phyloP scores from a whole-genome alignment of 106 monocot genomes.

The Allium fistulosum region DNA sequence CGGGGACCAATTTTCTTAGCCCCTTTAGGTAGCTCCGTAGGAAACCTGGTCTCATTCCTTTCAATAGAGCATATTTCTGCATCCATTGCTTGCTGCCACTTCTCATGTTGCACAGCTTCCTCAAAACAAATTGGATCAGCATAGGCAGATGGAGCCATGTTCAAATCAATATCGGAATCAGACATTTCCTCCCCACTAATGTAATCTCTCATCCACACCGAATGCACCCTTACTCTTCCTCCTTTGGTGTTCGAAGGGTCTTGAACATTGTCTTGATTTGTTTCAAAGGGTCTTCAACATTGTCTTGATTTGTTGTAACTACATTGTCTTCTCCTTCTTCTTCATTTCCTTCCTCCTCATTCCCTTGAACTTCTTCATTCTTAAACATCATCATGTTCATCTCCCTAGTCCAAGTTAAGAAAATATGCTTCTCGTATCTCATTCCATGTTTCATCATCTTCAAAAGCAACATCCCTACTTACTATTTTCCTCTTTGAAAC shows the following conservation, averaged over 20 bases:
- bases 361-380: not conserved
- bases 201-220: not conserved
- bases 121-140: not conserved
- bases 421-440: not conserved
- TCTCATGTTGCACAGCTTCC: not conserved
- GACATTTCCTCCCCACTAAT: not conserved
- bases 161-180: not conserved
- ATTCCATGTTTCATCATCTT: not conserved
- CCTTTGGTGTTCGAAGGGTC: not conserved
- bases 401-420: not conserved
- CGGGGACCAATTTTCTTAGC: not conserved
- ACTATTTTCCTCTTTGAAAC: not conserved
- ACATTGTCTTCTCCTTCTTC: not conserved
- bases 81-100: not conserved
- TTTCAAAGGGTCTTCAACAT: not conserved
- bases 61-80: not conserved
- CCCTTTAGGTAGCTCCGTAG: not conserved
- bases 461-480: not conserved
- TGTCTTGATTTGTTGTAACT: not conserved
- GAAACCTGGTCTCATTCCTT: not conserved
- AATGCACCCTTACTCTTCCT: not conserved
- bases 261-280: not conserved
- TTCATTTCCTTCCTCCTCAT: not conserved
- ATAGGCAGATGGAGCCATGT: not conserved
- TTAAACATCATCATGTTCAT: not conserved